phyloP scores from a whole-genome alignment of 176 grass and related monocot genomes.

The Thalia dealbata region DNA sequence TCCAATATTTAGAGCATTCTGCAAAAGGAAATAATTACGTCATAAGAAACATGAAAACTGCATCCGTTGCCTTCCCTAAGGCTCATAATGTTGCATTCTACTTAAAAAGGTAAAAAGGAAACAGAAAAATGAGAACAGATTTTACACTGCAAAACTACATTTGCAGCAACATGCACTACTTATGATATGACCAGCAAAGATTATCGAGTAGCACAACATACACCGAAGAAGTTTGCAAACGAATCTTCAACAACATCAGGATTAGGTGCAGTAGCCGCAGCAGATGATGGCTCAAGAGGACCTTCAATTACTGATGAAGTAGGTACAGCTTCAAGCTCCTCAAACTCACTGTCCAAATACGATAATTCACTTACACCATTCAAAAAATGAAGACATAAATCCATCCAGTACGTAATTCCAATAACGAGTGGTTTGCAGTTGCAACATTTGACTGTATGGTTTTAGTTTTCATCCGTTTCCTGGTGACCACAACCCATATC shows the following conservation, averaged over 20 bases:
- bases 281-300: constrained; percentile 9
- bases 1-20: constrained; percentile 16
- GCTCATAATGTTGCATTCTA: background rate
- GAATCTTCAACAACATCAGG: constrained; percentile 12
- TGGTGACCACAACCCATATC: background rate
- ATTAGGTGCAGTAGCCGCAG: background rate
- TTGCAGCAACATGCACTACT: background rate
- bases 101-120: background rate
- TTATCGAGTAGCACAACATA: background rate
- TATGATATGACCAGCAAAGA: background rate
- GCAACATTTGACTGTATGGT: background rate
- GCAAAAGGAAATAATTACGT: background rate
- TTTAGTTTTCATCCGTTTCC: background rate
- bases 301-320: constrained; percentile 22
- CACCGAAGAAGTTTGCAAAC: constrained; percentile 15
- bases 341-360: constrained; percentile 14
- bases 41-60: background rate
- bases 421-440: background rate
- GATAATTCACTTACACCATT: background rate
- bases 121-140: background rate
- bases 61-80: background rate
- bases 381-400: background rate
- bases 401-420: background rate
- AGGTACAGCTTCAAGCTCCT: constrained; percentile 22
- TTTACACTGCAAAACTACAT: background rate